Base-by-base conservation (phyloP, 2,329 filamentous ascomycete species). In the Nectriaceae sp. region DNA sequence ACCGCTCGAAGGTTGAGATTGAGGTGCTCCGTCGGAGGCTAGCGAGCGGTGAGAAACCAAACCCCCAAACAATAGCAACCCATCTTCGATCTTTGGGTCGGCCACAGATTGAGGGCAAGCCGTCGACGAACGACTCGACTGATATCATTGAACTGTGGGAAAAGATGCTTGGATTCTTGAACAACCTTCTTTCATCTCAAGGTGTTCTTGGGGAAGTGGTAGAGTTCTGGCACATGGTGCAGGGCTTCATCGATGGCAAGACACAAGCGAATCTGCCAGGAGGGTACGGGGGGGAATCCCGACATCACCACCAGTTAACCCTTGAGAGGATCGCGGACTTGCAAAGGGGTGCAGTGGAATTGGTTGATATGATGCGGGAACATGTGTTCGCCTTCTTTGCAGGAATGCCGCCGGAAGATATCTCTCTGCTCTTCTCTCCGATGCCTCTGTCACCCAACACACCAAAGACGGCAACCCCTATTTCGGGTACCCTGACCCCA, bases 81-180 rank as follows among this genome's bases (percentile, higher is more conserved):
- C 88, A 96, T 66, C 75, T 99, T 38, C 84, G 88, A 26, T 81
- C 87, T 2, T 80, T 94, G 1, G 81, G 83, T 15, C 84, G 85
- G 5, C 88, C 88, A 61, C 75, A 79, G 2, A 74, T 84, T 5
- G 80, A 84, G 44, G 82, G 81, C 47, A 82, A 79, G 56, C 72
- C 75, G 10, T 75, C 79, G 20, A 81, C 85, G 11, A 78, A 91
- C n/a, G 94, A 99, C 66, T 84, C 86, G 0, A 73, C 86, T 3
- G 87, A 93, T 40, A 80, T 97, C 13, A 80, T 96, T 54, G 91
- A 96, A 57, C 80, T 97, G 51, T 99, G 94, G 94, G 92, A 97
- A 62, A 90, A 92, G 65, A 85, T 96, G 54, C 75, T 90, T 50
- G 75, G 80, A 1, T 94, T 90, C 53, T 68, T 97, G 51, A 85